Conservation (phyloP, 305 asterid genomes). For the Fraxinus platypoda region DNA sequence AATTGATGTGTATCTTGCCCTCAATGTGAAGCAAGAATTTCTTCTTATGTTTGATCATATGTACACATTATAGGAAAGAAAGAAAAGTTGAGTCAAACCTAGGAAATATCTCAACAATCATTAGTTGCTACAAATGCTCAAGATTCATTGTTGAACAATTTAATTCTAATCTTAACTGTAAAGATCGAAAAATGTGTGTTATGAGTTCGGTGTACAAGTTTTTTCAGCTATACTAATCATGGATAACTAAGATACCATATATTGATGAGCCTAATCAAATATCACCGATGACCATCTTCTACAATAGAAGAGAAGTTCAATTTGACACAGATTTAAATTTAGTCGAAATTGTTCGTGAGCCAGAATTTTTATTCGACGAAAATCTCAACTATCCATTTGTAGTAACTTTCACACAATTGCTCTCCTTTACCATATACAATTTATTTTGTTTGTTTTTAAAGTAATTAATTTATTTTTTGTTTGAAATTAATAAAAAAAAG, state of each 20-base stretch:
- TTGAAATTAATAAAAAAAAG: not conserved
- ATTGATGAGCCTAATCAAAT: not conserved
- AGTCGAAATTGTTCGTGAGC: not conserved
- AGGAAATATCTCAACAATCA: not conserved
- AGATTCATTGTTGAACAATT: not conserved
- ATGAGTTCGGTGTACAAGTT: not conserved
- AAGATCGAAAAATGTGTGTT: not conserved
- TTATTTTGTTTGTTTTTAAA: too few species aligned
- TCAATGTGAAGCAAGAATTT: constrained; percentile 76
- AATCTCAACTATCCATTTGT: not conserved
- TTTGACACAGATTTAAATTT: not conserved
- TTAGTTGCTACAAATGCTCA: not conserved
- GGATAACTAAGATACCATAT: not conserved
- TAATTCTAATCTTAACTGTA: not conserved
- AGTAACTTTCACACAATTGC: not conserved
- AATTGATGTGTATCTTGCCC: too few species aligned
- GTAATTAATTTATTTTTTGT: not conserved
- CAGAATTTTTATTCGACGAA: not conserved
- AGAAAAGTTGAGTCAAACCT: not conserved
- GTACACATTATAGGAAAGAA: not conserved
- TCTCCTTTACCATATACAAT: not conserved
- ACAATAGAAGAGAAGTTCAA: not conserved
- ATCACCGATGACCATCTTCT: not conserved
- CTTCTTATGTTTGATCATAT: constrained; percentile 37
- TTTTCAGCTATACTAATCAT: not conserved